These are phyloP conservation scores for Ceratocystis harringtonii DNA, from an alignment of 2,329 filamentous ascomycete genomes.

Conservation along the genomic window DNA sequence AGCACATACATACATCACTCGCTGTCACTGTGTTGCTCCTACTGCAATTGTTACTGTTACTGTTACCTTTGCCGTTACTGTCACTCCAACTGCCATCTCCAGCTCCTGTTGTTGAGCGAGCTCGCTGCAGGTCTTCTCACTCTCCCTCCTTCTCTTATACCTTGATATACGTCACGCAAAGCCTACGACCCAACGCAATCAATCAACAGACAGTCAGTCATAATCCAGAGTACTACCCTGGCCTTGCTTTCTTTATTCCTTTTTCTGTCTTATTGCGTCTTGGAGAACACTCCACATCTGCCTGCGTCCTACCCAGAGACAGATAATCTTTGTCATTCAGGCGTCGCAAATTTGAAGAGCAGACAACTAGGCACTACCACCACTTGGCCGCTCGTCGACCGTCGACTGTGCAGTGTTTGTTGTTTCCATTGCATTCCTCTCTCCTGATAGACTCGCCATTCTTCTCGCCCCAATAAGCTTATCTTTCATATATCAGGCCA, in stretches of 20 bases:
- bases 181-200: background rate
- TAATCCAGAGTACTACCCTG: background rate
- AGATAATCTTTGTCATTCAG: background rate
- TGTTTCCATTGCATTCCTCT: background rate
- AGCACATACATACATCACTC: background rate
- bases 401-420: background rate
- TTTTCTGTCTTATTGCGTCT: background rate
- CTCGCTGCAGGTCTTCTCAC: background rate
- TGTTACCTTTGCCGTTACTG: background rate
- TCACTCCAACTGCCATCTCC: constrained; percentile 4
- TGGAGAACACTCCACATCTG: background rate
- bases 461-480: background rate
- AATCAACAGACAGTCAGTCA: background rate
- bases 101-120: background rate
- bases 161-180: constrained; percentile 1
- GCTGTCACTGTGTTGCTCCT: background rate
- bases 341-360: background rate
- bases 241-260: background rate
- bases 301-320: background rate
- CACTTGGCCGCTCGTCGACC: background rate
- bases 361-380: background rate
- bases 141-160: background rate
- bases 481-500: background rate
- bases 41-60: background rate
- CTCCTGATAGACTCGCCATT: too few relatives aligned